Conservation (phyloP, 116 monocot genomes). For the Iris pallida region DNA sequence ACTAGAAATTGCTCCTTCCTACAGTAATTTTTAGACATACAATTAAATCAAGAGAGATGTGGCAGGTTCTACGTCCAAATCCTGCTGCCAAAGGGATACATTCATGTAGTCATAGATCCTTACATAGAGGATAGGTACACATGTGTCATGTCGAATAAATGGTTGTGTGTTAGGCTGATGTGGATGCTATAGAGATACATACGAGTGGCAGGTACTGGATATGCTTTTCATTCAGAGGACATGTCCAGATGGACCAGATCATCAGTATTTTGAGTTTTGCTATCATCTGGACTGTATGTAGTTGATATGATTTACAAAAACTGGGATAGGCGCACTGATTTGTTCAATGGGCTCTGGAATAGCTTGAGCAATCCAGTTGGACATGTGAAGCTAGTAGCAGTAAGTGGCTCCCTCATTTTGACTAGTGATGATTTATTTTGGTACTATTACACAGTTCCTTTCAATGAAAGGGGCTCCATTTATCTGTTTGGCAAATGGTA, state of each 20-base stretch:
- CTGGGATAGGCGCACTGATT: constrained; percentile 50
- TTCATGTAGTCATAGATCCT: no score
- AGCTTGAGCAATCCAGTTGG: constrained; percentile 59
- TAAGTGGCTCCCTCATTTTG: no score
- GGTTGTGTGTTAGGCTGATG: no score
- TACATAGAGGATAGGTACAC: no score
- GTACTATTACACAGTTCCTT: no score
- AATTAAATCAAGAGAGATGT: constrained; percentile 25
- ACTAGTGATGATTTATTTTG: no score
- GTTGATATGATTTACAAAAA: constrained; percentile 8
- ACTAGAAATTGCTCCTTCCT: constrained; percentile 40
- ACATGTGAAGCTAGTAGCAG: constrained; percentile 77
- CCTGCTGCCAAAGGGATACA: no score
- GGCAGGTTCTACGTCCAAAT: no score
- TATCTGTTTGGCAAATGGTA: no score
- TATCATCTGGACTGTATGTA: neutral
- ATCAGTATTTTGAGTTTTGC: neutral
- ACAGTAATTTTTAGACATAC: constrained; percentile 35
- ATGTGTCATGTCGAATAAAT: no score
- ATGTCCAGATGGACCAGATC: neutral
- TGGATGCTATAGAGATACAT: constrained; percentile 96
- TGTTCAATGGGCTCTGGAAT: constrained; percentile 73
- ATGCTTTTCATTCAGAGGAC: neutral
- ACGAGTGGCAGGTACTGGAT: constrained; percentile 66
- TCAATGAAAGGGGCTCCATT: no score